Percentiles rank a stretch among this genome's conserved stretches.
phyloP scores from a whole-genome alignment of 2,329 filamentous ascomycete species.

The Xylariaceae sp. region DNA sequence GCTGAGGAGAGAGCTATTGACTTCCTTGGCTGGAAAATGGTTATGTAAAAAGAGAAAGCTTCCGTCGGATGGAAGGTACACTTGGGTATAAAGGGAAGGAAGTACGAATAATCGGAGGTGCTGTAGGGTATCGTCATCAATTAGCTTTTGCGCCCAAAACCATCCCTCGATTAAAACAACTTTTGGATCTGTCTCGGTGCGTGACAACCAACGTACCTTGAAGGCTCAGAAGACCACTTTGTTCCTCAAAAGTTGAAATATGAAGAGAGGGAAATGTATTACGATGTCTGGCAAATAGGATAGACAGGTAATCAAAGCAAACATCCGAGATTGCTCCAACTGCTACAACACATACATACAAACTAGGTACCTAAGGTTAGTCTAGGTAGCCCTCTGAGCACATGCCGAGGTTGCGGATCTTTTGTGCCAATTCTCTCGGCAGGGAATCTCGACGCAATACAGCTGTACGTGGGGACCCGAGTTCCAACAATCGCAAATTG shows the following conservation, averaged over 20 bases:
- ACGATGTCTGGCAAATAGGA: background rate
- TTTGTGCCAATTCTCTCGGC: slow-evolving; percentile 1
- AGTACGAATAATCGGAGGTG: too few relatives aligned
- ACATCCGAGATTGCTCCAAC: slow-evolving; percentile 13
- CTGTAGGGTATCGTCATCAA: background rate
- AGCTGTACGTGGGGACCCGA: background rate
- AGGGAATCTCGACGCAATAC: background rate
- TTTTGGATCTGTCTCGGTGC: too few relatives aligned
- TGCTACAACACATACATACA: too few relatives aligned
- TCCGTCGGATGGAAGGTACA: too few relatives aligned
- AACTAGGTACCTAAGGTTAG: too few relatives aligned
- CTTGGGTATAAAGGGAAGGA: too few relatives aligned
- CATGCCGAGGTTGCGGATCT: slow-evolving; percentile 18
- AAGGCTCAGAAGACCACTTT: too few relatives aligned
- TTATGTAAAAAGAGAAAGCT: too few relatives aligned
- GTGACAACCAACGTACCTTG: too few relatives aligned
- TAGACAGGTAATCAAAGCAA: background rate
- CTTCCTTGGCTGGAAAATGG: background rate
- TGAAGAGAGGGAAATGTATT: background rate
- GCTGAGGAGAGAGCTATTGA: background rate
- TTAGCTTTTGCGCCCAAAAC: background rate
- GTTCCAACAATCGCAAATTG: too few relatives aligned
- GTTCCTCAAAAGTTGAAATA: too few relatives aligned
- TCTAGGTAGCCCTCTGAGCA: slow-evolving; percentile 6
- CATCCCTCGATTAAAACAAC: background rate